Evolutionary conservation across 371 early-diverging fungal genomes (phyloP).

Genomic region (Circinella minor): DNA sequence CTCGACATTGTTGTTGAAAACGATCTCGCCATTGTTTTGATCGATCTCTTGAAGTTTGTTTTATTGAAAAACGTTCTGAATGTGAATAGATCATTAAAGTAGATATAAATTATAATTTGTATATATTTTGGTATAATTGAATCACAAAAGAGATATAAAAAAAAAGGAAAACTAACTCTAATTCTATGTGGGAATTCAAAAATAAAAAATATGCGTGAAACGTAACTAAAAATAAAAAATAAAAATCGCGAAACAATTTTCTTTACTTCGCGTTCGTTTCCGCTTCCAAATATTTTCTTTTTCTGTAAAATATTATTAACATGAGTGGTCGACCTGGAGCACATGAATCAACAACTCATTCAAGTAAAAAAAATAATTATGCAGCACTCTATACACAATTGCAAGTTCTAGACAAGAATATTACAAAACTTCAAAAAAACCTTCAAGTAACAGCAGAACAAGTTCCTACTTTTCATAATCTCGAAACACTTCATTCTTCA

Average conservation of each 20-base stretch:
- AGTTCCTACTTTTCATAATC: constrained; percentile 25
- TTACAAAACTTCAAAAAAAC: constrained; percentile 20
- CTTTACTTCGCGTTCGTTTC: background rate
- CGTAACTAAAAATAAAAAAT: no score
- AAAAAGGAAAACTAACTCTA: no score
- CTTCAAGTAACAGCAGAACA: constrained; percentile 27
- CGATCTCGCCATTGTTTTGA: constrained; percentile 15
- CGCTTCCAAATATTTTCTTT: background rate
- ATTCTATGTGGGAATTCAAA: no score
- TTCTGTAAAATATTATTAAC: background rate
- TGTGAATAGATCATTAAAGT: no score
- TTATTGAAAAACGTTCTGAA: background rate
- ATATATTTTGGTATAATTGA: no score
- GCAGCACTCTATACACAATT: constrained; percentile 21
- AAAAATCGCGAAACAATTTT: no score
- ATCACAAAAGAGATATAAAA: no score
- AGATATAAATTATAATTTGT: no score
- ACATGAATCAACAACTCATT: background rate
- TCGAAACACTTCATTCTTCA: constrained; percentile 32
- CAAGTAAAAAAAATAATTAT: constrained; percentile 28
- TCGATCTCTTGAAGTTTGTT: constrained; percentile 8
- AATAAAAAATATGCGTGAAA: no score
- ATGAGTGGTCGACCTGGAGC: background rate
- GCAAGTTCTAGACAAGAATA: constrained; percentile 21
- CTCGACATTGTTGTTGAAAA: constrained; percentile 19